Evolutionary conservation across 169 alveolate species (phyloP).

Genomic region (Cryptosporidium canis): DNA sequence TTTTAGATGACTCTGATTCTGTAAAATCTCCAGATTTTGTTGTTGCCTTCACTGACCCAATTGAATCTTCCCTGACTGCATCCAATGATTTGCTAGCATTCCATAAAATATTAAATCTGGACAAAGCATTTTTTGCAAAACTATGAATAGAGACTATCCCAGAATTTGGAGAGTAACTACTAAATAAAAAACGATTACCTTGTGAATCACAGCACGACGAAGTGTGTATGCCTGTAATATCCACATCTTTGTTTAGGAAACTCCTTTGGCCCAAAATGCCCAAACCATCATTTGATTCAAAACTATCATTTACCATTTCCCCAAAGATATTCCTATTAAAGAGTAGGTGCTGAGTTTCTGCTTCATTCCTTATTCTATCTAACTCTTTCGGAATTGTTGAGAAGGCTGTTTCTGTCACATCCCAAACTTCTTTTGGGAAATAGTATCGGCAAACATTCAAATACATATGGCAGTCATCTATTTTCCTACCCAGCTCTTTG

Average conservation of each 20-base stretch:
- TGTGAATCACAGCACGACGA: neutral
- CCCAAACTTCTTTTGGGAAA: conserved; percentile 70
- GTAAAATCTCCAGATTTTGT: neutral
- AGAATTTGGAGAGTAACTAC: conserved; percentile 16
- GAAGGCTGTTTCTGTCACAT: conserved; percentile 60
- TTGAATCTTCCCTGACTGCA: neutral
- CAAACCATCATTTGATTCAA: conserved; percentile 5
- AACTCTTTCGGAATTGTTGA: conserved; percentile 65
- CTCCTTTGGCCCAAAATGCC: conserved; percentile 37
- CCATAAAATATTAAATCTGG: conserved; percentile 55
- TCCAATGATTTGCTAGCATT: neutral
- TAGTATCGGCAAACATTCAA: conserved; percentile 51
- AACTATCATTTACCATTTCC: conserved; percentile 36
- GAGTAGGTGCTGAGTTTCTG: conserved; percentile 61
- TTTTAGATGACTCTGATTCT: neutral
- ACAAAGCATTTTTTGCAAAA: conserved; percentile 43
- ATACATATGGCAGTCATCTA: conserved; percentile 61
- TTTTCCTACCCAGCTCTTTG: conserved; percentile 29
- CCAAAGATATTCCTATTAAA: conserved; percentile 65
- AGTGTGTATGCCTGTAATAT: neutral
- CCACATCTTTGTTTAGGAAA: conserved; percentile 9
- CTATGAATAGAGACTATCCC: conserved; percentile 27
- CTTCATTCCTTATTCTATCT: conserved; percentile 66
- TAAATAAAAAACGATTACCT: conserved; percentile 3
- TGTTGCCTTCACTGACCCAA: neutral